phyloP scores from a whole-genome alignment of 768 basidiomycete genomes.

The Tylopilus felleus region DNA sequence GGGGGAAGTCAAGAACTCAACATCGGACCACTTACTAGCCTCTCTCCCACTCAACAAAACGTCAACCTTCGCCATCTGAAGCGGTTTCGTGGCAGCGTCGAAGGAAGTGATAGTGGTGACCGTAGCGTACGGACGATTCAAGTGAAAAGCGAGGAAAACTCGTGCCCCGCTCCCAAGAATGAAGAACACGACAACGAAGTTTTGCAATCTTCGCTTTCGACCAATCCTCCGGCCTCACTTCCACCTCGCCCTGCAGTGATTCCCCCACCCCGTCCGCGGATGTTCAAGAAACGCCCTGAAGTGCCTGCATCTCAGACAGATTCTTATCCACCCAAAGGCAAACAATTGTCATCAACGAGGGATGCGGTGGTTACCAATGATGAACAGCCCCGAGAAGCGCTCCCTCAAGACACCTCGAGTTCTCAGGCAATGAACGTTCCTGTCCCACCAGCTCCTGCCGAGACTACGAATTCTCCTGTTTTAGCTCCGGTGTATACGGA shows the following conservation, averaged over 20 bases:
- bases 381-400: neutral
- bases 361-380: neutral
- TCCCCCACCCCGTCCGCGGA: conserved; percentile 23
- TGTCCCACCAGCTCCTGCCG: conserved; percentile 3
- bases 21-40: conserved; percentile 17
- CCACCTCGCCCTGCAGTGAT: conserved; percentile 22
- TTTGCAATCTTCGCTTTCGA: neutral
- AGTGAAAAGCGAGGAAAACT: conserved; percentile 22
- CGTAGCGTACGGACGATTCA: conserved; percentile 23
- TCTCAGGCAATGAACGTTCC: conserved; percentile 12
- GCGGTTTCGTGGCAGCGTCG: conserved; percentile 21
- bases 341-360: neutral
- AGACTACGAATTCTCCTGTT: conserved; percentile 8
- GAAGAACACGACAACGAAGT: conserved; percentile 18
- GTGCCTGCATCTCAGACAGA: neutral
- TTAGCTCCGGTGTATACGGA: conserved; percentile 9
- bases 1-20: conserved; percentile 16
- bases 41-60: conserved; percentile 27
- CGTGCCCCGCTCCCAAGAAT: conserved; percentile 1
- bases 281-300: conserved; percentile 8
- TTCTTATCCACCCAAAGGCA: neutral
- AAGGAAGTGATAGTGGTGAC: conserved; percentile 27
- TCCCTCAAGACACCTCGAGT: neutral
- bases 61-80: conserved; percentile 33
- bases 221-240: conserved; percentile 3